phyloP scores from a whole-genome alignment of 2,329 filamentous ascomycete species.

The Lasiodiplodia hormozganensis region DNA sequence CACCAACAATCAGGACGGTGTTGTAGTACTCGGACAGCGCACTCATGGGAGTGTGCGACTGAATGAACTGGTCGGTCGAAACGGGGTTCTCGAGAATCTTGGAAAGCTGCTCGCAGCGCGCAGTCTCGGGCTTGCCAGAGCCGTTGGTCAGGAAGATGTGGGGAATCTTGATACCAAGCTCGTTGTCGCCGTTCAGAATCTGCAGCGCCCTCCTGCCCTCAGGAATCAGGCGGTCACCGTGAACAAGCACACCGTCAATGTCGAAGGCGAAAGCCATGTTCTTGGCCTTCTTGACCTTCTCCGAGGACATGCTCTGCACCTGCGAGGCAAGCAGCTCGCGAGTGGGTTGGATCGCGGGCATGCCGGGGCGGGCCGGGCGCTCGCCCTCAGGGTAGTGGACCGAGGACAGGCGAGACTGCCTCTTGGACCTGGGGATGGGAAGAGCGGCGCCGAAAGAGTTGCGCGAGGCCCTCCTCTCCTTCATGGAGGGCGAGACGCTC shows the following conservation, averaged over 20 bases:
- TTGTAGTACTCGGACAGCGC: slow-evolving; percentile 78
- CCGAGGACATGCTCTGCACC: slow-evolving; percentile 70
- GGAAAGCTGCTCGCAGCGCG: slow-evolving; percentile 70
- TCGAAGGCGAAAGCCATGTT: slow-evolving; percentile 86
- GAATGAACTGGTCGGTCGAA: slow-evolving; percentile 76
- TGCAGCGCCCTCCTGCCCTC: slow-evolving; percentile 70
- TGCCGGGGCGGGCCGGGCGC: slow-evolving; percentile 59
- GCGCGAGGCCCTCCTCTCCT: slow-evolving; percentile 70
- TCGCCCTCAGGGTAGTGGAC: slow-evolving; percentile 59
- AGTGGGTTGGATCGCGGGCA: slow-evolving; percentile 65
- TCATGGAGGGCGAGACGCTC: slow-evolving; percentile 71
- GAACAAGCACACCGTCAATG: slow-evolving; percentile 76
- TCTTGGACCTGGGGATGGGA: slow-evolving; percentile 74
- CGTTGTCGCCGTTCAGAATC: slow-evolving; percentile 77
- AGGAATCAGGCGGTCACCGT: slow-evolving; percentile 73
- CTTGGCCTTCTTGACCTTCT: slow-evolving; percentile 73
- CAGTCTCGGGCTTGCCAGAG: slow-evolving; percentile 72
- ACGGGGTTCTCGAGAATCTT: slow-evolving; percentile 71
- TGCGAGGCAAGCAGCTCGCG: slow-evolving; percentile 74
- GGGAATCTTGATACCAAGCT: slow-evolving; percentile 78
- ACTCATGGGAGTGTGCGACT: slow-evolving; percentile 79
- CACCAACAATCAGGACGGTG: slow-evolving; percentile 77
- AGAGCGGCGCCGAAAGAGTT: slow-evolving; percentile 79
- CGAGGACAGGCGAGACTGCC: slow-evolving; percentile 71
- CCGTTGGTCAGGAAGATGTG: slow-evolving; percentile 79